Base-by-base conservation (phyloP, 139 green algal genomes). In the Eudorina sp. region DNA sequence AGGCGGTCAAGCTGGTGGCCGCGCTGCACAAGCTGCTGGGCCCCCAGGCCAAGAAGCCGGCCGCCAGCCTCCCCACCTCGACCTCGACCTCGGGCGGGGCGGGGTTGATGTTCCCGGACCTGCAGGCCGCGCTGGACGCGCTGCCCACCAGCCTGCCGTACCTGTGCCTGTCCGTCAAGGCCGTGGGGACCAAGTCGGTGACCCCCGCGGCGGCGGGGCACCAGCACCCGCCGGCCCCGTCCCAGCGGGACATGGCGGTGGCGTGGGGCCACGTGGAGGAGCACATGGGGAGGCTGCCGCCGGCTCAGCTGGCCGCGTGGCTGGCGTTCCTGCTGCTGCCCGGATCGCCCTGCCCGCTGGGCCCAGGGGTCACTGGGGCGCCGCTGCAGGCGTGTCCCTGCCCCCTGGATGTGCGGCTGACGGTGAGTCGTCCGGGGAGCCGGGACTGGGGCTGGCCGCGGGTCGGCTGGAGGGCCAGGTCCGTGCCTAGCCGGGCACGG, bases 21-120 rank as follows among this genome's bases (percentile, higher is more conserved):
- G 82, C 82, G 19, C 82, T 88, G 60, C 80, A 86, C 80, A 86
- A 76, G 60, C 41, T 86, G 80, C 31, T 76, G 41, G 58, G 80
- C n/a, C 60, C 80, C 40, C 60, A 75, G 60, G 80, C 40, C 0
- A 72, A 53, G n/a, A 86, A 76, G 18, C 11, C 75, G 6, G 73
- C 45, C 29, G 38, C n/a, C n/a, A n/a, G n/a, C n/a, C n/a, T n/a
- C n/a, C n/a, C n/a, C n/a, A n/a, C n/a, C n/a, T n/a, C 73, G 34
- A 29, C 74, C n/a, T 29, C 5, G 73, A 41, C 45, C 1, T 27
- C 73, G 41, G 53, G n/a, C 48, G 36, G 51, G 3, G 13, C 53
- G 9, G 51, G 18, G 43, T 43, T 3, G 46, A n/a, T 53, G 34
- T 16, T 79, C 4, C 64, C 82, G 3, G 46, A 41, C 16, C 64